phyloP scores from a whole-genome alignment of 2,329 filamentous ascomycete genomes.

The Alternaria dauci region DNA sequence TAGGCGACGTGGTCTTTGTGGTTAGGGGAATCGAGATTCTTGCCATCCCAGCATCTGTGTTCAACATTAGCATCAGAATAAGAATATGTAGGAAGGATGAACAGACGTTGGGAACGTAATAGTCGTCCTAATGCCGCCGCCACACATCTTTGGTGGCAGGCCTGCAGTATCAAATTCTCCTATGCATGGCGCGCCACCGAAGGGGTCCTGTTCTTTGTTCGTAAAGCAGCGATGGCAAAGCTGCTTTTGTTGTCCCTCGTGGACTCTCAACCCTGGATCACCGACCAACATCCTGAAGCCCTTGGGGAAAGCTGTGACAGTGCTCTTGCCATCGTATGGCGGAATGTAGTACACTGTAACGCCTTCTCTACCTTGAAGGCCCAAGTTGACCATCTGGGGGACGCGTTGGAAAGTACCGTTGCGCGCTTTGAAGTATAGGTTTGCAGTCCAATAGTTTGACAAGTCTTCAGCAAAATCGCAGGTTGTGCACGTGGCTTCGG shows the following conservation, averaged over 20 bases:
- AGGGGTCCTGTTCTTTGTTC: conserved; percentile 53
- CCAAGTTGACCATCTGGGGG: conserved; percentile 40
- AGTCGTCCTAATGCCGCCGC: conserved; percentile 57
- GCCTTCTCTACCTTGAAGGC: conserved; percentile 33
- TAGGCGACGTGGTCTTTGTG: conserved; percentile 63
- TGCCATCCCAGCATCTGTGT: conserved; percentile 56
- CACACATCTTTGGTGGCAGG: conserved; percentile 35
- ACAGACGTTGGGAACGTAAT: conserved; percentile 56
- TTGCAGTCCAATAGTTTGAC: conserved; percentile 41
- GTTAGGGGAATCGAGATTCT: conserved; percentile 60
- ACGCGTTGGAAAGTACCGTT: conserved; percentile 43
- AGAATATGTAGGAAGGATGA: neutral
- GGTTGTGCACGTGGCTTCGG: conserved; percentile 32
- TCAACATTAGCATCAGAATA: neutral
- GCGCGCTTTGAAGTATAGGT: conserved; percentile 37
- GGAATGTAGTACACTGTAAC: conserved; percentile 44
- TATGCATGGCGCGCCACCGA: conserved; percentile 52
- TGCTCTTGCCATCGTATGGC: conserved; percentile 43
- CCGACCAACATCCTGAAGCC: conserved; percentile 43
- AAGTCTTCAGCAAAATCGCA: conserved; percentile 35
- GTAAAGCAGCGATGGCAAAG: conserved; percentile 57
- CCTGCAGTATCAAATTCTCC: conserved; percentile 34
- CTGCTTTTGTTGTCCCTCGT: conserved; percentile 39
- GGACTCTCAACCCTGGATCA: conserved; percentile 28
- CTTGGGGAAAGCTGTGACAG: conserved; percentile 46